A percentile compares a stretch with the other conserved stretches of the same genome.
Evolutionary conservation across 1,139 yeast species (phyloP).

Genomic region (Candida glucosophila): DNA sequence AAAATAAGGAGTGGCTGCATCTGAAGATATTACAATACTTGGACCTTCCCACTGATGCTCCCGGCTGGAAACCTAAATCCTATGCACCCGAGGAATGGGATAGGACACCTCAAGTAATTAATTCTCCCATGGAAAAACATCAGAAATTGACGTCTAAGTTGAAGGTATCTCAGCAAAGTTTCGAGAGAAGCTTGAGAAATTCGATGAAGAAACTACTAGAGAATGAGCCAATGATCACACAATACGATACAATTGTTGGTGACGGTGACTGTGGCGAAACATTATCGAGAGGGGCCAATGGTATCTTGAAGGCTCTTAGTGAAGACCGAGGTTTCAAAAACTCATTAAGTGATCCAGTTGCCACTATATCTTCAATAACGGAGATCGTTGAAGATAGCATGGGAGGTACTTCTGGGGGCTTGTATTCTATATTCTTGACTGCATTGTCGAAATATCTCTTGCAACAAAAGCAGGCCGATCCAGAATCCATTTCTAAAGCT

Average conservation of each 20-base stretch:
- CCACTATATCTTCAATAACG: slow-evolving; percentile 46
- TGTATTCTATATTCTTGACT: slow-evolving; percentile 71
- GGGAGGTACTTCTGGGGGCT: slow-evolving; percentile 97
- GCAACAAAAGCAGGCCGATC: slow-evolving; percentile 25
- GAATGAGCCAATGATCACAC: slow-evolving; percentile 75
- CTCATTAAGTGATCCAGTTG: slow-evolving; percentile 29
- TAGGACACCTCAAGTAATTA: slow-evolving; percentile 9
- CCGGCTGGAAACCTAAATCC: slow-evolving; percentile 64
- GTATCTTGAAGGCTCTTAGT: slow-evolving; percentile 48
- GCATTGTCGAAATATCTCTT: slow-evolving; percentile 28
- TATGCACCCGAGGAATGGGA: slow-evolving; percentile 19
- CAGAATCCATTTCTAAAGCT: slow-evolving; percentile 20
- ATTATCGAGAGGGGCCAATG: slow-evolving; percentile 71
- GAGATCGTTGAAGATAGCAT: slow-evolving; percentile 77
- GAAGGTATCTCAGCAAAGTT: slow-evolving; percentile 30
- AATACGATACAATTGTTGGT: slow-evolving; percentile 83
- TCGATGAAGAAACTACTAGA: slow-evolving; percentile 45
- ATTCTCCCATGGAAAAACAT: slow-evolving; percentile 24
- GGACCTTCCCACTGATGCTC: slow-evolving; percentile 67
- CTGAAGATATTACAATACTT: slow-evolving; percentile 37
- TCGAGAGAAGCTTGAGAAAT: slow-evolving; percentile 28
- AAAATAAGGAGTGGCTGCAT: slow-evolving; percentile 20
- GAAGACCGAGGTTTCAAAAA: slow-evolving; percentile 21
- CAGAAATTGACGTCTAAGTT: slow-evolving; percentile 22
- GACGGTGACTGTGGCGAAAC: slow-evolving; percentile 98